Percentiles rank a stretch among this genome's conserved stretches.
Conservation (phyloP, 2,329 filamentous ascomycete species). For the Coniochaeta sp. region DNA sequence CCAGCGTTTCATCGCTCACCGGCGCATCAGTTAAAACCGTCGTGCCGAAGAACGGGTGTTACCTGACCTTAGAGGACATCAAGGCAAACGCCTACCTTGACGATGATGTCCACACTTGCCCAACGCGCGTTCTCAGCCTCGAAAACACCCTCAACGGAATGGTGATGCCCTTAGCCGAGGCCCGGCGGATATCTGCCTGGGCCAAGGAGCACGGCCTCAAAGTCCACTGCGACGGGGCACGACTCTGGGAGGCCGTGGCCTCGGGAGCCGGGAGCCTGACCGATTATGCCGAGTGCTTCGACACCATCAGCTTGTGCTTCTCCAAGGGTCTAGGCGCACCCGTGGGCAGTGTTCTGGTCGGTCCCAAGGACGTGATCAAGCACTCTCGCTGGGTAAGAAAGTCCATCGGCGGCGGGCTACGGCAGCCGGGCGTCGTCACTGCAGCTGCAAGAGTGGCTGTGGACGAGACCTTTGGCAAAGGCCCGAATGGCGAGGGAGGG, state of each 20-base stretch:
- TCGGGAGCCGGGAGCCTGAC: constrained; percentile 31
- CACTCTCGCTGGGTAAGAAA: constrained; percentile 73
- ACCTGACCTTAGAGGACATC: constrained; percentile 74
- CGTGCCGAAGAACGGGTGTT: constrained; percentile 59
- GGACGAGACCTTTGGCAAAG: constrained; percentile 66
- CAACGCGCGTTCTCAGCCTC: constrained; percentile 72
- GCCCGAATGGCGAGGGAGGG: constrained; percentile 51
- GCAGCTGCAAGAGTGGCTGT: constrained; percentile 70
- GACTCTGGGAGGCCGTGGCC: constrained; percentile 43
- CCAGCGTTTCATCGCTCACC: constrained; percentile 61
- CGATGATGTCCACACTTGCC: constrained; percentile 69
- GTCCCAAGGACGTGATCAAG: constrained; percentile 46
- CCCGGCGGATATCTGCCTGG: constrained; percentile 62
- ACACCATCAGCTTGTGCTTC: constrained; percentile 53
- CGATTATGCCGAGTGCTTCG: constrained; percentile 37
- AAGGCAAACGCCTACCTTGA: constrained; percentile 55
- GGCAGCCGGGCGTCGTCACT: constrained; percentile 70
- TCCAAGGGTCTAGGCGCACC: constrained; percentile 47
- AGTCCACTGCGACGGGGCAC: constrained; percentile 44
- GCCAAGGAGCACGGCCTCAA: constrained; percentile 43
- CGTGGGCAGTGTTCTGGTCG: constrained; percentile 40
- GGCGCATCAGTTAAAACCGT: constrained; percentile 65
- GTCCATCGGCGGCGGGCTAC: constrained; percentile 69
- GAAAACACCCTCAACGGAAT: constrained; percentile 82
- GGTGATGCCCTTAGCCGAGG: constrained; percentile 69